phyloP scores from a whole-genome alignment of 805 yeast species.

The Yamadazyma ubonensis region DNA sequence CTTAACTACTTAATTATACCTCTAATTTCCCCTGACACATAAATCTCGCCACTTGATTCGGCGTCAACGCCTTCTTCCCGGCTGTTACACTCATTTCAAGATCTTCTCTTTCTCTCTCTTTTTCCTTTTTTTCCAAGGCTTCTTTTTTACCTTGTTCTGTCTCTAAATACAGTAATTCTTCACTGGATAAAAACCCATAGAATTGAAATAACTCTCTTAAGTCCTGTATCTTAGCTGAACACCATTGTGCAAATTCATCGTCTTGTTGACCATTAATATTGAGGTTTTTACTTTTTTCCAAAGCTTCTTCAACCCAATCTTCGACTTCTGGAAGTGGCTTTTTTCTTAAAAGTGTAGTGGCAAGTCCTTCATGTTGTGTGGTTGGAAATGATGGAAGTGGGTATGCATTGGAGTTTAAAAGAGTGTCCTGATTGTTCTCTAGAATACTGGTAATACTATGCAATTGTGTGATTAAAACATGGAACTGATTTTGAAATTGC shows the following conservation, averaged over 20 bases:
- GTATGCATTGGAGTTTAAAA: slow-evolving; percentile 70
- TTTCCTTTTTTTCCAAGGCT: slow-evolving; percentile 19
- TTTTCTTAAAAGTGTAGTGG: slow-evolving; percentile 82
- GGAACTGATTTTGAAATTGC: slow-evolving; percentile 79
- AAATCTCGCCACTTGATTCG: slow-evolving; percentile 38
- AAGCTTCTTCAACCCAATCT: slow-evolving; percentile 65
- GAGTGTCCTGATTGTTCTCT: slow-evolving; percentile 54
- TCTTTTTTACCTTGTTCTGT: slow-evolving; percentile 34
- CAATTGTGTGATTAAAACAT: slow-evolving; percentile 78
- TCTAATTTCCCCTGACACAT: slow-evolving; percentile 37
- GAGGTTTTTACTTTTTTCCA: slow-evolving; percentile 15
- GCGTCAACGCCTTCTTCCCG: slow-evolving; percentile 27
- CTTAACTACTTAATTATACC: not conserved
- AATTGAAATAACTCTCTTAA: slow-evolving; percentile 57
- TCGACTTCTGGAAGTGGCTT: slow-evolving; percentile 89
- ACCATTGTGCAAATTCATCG: slow-evolving; percentile 72
- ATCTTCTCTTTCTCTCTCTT: slow-evolving; percentile 24
- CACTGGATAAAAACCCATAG: slow-evolving; percentile 57
- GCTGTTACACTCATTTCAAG: slow-evolving; percentile 24
- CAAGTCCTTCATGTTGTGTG: slow-evolving; percentile 74
- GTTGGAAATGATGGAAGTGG: slow-evolving; percentile 87
- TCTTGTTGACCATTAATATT: slow-evolving; percentile 20
- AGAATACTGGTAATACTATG: slow-evolving; percentile 72
- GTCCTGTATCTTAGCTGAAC: slow-evolving; percentile 52
- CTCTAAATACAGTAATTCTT: slow-evolving; percentile 39